These are phyloP conservation scores for Aureobasidium sp. DNA, from an alignment of 2,329 filamentous ascomycete genomes.

Conservation along the genomic window DNA sequence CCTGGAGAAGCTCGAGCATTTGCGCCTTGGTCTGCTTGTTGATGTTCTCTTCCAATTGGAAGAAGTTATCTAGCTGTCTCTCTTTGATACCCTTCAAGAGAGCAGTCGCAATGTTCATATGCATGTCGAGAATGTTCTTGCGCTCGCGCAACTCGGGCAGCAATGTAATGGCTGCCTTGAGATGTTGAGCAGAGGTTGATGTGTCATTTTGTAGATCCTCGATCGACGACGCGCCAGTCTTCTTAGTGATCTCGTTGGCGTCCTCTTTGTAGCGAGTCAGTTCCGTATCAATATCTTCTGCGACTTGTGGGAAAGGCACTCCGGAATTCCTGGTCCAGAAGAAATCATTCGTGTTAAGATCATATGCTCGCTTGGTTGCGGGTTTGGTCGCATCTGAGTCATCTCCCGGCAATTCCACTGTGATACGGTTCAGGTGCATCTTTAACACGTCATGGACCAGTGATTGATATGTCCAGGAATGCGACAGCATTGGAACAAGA, in stretches of 20 bases:
- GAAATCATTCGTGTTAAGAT: constrained; percentile 83
- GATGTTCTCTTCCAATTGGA: constrained; percentile 88
- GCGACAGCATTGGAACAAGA: constrained; percentile 95
- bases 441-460: constrained; percentile 71
- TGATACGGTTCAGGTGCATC: constrained; percentile 88
- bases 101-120: constrained; percentile 94
- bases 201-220: constrained; percentile 90
- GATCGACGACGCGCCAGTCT: constrained; percentile 85
- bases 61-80: constrained; percentile 90
- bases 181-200: constrained; percentile 80
- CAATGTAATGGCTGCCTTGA: constrained; percentile 91
- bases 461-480: constrained; percentile 87
- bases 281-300: constrained; percentile 91
- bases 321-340: constrained; percentile 94
- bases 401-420: constrained; percentile 75
- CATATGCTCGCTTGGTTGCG: constrained; percentile 79
- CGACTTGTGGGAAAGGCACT: constrained; percentile 87
- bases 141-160: constrained; percentile 87
- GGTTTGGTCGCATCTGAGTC: constrained; percentile 65
- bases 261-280: constrained; percentile 94
- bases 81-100: constrained; percentile 80
- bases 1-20: constrained; percentile 78
- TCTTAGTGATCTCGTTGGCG: constrained; percentile 86
- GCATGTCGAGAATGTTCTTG: constrained; percentile 91
- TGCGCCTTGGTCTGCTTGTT: constrained; percentile 86